A percentile compares a stretch with the other conserved stretches of the same genome.
Conservation (phyloP, 2,329 filamentous ascomycete genomes). For the Dactylonectria estremocensis region DNA sequence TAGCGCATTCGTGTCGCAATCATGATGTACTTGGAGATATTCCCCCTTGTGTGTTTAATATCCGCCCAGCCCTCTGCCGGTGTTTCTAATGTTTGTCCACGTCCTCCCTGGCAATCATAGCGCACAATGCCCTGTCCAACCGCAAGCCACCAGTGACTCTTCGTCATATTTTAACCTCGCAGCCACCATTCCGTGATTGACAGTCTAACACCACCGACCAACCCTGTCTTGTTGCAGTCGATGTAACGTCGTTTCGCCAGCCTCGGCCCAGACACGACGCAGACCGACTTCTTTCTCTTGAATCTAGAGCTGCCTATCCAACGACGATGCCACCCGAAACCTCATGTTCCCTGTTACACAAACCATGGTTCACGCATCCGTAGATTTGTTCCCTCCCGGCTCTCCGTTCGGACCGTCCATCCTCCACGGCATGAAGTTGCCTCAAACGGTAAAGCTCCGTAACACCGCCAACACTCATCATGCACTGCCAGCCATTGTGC, state of each 20-base stretch:
- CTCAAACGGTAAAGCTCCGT: constrained; percentile 13
- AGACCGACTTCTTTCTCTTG: not conserved
- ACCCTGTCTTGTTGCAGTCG: not conserved
- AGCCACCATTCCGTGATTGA: not conserved
- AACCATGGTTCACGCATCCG: constrained; percentile 9
- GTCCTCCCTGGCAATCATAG: not conserved
- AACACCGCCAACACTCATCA: constrained; percentile 1
- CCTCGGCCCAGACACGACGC: not conserved
- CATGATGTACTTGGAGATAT: too few relatives aligned
- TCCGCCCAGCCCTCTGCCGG: not conserved
- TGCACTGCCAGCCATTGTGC: not conserved
- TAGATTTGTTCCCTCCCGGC: constrained; percentile 2
- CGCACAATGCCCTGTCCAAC: not conserved
- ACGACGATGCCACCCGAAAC: not conserved
- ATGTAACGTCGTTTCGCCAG: not conserved
- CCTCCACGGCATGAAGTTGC: constrained; percentile 15
- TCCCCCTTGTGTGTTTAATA: not conserved
- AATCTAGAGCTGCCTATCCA: not conserved
- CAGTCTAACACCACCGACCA: not conserved
- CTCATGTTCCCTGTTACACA: constrained; percentile 3
- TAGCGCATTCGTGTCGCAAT: too few relatives aligned
- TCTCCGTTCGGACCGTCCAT: constrained; percentile 5
- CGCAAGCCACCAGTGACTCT: constrained; percentile 4
- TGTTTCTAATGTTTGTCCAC: not conserved
- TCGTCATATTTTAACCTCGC: not conserved